Evolutionary conservation across 73 alveolate species (phyloP).

Genomic region (Blepharisma stoltei): DNA sequence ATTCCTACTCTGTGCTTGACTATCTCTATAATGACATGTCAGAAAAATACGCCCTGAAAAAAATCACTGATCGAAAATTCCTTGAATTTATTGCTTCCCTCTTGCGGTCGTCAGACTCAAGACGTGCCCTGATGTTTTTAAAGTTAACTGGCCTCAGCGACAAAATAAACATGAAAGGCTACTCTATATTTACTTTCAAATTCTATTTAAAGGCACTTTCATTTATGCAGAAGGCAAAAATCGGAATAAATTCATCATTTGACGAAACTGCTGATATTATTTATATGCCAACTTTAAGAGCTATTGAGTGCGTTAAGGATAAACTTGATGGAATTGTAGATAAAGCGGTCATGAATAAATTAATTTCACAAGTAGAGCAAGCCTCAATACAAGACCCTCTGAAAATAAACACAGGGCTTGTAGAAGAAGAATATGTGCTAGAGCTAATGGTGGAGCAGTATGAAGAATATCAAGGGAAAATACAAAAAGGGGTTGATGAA

Average conservation of each 20-base stretch:
- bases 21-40: neutral
- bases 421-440: neutral
- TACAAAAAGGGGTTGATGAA: neutral
- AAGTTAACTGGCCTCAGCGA: neutral
- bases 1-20: neutral
- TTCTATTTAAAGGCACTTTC: neutral
- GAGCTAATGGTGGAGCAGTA: neutral
- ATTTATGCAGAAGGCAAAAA: slow-evolving; percentile 6
- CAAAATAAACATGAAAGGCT: neutral
- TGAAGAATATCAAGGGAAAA: neutral
- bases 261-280: slow-evolving; percentile 23
- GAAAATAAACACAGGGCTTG: slow-evolving; percentile 10
- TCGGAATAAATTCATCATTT: neutral
- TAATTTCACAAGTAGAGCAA: neutral
- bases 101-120: neutral
- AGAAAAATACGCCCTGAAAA: neutral
- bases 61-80: slow-evolving; percentile 22
- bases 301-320: slow-evolving; percentile 7
- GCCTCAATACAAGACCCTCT: slow-evolving; percentile 5
- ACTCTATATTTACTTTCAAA: neutral
- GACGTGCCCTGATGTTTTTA: slow-evolving; percentile 13
- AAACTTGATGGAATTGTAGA: slow-evolving; percentile 2
- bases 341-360: neutral
- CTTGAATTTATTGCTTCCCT: slow-evolving; percentile 17
- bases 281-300: neutral